phyloP scores from a whole-genome alignment of 2,329 filamentous ascomycete genomes.

The Pseudogymnoascus sp. region DNA sequence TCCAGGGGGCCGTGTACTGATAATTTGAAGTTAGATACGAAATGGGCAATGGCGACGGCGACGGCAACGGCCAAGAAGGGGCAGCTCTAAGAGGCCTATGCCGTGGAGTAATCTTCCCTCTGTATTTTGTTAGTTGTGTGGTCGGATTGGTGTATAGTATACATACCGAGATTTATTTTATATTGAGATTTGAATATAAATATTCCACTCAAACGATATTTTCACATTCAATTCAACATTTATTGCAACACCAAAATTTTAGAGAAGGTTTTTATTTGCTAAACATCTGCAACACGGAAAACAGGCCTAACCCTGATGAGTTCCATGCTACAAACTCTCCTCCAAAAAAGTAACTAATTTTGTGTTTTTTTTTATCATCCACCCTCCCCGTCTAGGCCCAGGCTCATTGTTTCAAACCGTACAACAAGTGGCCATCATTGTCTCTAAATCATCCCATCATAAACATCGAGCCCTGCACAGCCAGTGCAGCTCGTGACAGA shows the following conservation, averaged over 20 bases:
- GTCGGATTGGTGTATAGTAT: background rate
- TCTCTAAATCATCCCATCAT: slow-evolving; percentile 16
- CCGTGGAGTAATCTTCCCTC: background rate
- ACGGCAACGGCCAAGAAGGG: too few species aligned
- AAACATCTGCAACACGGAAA: background rate
- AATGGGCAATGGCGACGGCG: background rate
- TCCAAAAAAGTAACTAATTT: slow-evolving; percentile 10
- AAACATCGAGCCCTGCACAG: slow-evolving; percentile 15
- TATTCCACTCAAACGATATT: background rate
- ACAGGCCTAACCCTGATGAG: background rate
- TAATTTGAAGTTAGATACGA: background rate
- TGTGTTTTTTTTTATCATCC: slow-evolving; percentile 13
- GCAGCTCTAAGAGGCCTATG: background rate
- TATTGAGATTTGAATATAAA: background rate
- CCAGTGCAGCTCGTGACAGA: slow-evolving; percentile 1
- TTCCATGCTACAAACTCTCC: background rate
- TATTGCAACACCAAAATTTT: background rate
- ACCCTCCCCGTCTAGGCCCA: slow-evolving; percentile 21
- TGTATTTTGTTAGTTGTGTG: background rate
- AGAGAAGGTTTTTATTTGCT: slow-evolving; percentile 6
- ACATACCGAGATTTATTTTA: background rate
- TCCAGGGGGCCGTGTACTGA: background rate
- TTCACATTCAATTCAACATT: background rate
- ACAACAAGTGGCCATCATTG: slow-evolving; percentile 23
- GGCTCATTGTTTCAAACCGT: slow-evolving; percentile 20